These are phyloP conservation scores for Hypoxylon fuscum DNA, from an alignment of 495 filamentous ascomycete species.

Conservation along the genomic window DNA sequence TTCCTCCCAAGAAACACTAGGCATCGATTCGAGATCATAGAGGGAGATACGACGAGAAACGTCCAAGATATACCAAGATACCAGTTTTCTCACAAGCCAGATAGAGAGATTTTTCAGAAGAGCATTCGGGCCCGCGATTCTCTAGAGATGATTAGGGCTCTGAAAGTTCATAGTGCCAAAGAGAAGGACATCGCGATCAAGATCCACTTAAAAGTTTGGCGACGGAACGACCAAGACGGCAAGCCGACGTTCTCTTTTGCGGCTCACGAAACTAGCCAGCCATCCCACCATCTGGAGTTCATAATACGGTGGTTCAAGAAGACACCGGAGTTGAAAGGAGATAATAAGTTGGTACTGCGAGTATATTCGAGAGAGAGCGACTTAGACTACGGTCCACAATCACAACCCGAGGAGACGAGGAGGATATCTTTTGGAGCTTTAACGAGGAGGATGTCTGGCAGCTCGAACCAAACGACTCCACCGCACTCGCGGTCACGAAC, in stretches of 20 bases:
- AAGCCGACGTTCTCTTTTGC: conserved; percentile 38
- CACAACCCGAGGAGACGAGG: not conserved
- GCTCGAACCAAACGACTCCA: not conserved
- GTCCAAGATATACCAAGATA: conserved; percentile 11
- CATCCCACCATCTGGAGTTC: conserved; percentile 29
- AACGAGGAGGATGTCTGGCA: conserved; percentile 10
- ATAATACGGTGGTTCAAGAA: conserved; percentile 38
- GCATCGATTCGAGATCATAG: conserved; percentile 27
- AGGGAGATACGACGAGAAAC: not conserved
- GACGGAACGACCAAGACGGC: conserved; percentile 17
- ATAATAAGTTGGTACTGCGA: conserved; percentile 23
- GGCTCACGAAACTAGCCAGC: conserved; percentile 3
- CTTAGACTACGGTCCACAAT: conserved; percentile 1
- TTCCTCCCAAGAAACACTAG: conserved; percentile 24
- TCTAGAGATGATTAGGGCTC: conserved; percentile 24
- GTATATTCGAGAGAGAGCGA: conserved; percentile 24
- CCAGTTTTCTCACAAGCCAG: conserved; percentile 24
- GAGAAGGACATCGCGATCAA: conserved; percentile 22
- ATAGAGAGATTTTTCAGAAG: conserved; percentile 30
- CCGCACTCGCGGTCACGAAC: conserved; percentile 11
- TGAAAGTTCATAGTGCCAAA: conserved; percentile 19
- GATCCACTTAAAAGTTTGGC: conserved; percentile 36
- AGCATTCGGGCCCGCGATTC: conserved; percentile 15
- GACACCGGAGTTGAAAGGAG: conserved; percentile 27
- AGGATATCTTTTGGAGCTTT: conserved; percentile 6